Percentiles rank a stretch among this genome's conserved stretches.
Evolutionary conservation across 352 stramenopile genomes (phyloP).

Genomic region (Phytophthora citrophthora): DNA sequence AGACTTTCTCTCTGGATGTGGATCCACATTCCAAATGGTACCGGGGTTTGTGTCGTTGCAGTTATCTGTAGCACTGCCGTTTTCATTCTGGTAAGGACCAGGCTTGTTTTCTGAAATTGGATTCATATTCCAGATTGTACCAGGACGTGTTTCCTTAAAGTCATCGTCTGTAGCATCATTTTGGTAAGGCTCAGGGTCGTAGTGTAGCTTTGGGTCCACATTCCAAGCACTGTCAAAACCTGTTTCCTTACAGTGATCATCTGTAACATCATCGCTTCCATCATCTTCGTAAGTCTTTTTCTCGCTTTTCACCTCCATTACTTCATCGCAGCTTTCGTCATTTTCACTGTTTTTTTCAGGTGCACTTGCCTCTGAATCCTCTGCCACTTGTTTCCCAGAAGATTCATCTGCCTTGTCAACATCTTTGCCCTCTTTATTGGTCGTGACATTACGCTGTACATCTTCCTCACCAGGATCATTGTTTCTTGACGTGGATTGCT

Average conservation of each 20-base stretch:
- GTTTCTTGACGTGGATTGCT: not conserved
- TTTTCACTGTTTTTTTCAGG: not conserved
- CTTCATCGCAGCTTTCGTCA: not conserved
- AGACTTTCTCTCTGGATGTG: not conserved
- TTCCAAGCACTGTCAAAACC: no score
- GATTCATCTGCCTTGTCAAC: not conserved
- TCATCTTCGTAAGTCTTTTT: constrained; percentile 40
- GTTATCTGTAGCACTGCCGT: not conserved
- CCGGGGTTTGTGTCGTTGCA: not conserved
- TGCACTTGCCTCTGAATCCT: not conserved
- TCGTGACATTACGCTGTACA: not conserved
- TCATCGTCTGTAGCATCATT: not conserved
- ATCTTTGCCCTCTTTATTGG: not conserved
- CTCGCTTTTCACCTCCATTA: not conserved
- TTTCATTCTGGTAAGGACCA: no score
- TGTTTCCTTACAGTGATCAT: not conserved
- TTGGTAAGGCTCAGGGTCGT: no score
- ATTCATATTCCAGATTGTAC: no score
- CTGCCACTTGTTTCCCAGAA: not conserved
- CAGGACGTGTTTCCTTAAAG: no score
- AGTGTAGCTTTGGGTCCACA: no score
- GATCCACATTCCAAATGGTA: constrained; percentile 29
- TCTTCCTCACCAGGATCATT: not conserved
- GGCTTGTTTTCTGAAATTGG: no score
- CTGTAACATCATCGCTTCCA: constrained; percentile 9